Percentiles rank a stretch among this genome's conserved stretches.
Conservation (phyloP, 106 monocot genomes). For the Hemerocallis citrina region DNA sequence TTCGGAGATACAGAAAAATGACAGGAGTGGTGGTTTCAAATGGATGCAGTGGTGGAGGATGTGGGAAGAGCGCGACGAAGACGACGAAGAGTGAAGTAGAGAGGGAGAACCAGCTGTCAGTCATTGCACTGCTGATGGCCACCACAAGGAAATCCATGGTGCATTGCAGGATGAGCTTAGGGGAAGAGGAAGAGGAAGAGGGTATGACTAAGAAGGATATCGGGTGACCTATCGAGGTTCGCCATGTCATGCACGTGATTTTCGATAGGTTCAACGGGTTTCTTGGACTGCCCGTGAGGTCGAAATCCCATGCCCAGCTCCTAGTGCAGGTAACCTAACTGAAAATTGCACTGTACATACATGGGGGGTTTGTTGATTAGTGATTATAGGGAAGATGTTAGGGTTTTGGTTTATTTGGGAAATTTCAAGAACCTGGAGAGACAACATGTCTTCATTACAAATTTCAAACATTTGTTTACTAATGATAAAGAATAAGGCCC, state of each 20-base stretch:
- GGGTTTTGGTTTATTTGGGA: no score
- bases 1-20: no score
- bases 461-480: no score
- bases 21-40: slow-evolving; percentile 8
- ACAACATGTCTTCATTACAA: no score
- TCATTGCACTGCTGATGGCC: slow-evolving; percentile 4
- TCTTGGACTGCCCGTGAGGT: slow-evolving; percentile 18
- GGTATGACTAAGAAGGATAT: background rate
- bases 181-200: slow-evolving; percentile 6
- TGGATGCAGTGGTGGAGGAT: slow-evolving; percentile 14
- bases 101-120: slow-evolving; percentile 12
- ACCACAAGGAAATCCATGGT: slow-evolving; percentile 14
- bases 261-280: slow-evolving; percentile 20
- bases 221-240: slow-evolving; percentile 18
- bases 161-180: slow-evolving; percentile 9
- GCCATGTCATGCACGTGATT: slow-evolving; percentile 13
- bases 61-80: background rate
- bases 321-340: no score
- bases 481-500: no score
- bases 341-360: no score
- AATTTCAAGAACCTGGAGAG: no score
- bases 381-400: no score
- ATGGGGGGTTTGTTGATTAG: no score
- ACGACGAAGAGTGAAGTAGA: background rate
- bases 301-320: slow-evolving; percentile 11